Conservation (phyloP, 306 rosid species). For the Medicago lupulina region DNA sequence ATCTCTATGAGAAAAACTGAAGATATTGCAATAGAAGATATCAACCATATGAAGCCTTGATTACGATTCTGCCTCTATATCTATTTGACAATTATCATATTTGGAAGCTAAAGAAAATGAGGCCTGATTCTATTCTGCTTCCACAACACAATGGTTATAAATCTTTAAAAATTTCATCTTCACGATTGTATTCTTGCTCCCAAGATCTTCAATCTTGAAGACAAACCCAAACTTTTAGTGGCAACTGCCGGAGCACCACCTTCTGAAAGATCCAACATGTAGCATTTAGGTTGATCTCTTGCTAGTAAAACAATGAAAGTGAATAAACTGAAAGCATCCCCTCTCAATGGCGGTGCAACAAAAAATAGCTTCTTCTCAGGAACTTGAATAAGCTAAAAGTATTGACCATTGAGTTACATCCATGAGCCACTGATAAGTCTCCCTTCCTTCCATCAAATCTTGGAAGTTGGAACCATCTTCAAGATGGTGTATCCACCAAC, state of each 20-base stretch:
- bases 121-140: neutral
- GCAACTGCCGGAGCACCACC: neutral
- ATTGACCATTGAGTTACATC: neutral
- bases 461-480: too few species aligned
- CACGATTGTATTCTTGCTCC: neutral
- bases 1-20: constrained; percentile 2
- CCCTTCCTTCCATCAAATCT: too few species aligned
- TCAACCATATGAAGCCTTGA: neutral
- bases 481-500: neutral
- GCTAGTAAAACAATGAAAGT: neutral
- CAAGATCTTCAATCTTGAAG: neutral
- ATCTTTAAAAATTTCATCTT: neutral
- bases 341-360: neutral
- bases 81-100: neutral
- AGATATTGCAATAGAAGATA: constrained; percentile 14
- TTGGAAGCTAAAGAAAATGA: neutral
- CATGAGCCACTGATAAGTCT: neutral
- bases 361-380: neutral
- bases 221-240: neutral
- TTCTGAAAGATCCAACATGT: neutral
- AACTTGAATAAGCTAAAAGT: neutral
- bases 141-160: neutral
- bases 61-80: neutral
- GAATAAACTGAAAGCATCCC: neutral
- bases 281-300: neutral